phyloP scores from a whole-genome alignment of 1,284 basidiomycete genomes.

The Malassezia slooffiae region DNA sequence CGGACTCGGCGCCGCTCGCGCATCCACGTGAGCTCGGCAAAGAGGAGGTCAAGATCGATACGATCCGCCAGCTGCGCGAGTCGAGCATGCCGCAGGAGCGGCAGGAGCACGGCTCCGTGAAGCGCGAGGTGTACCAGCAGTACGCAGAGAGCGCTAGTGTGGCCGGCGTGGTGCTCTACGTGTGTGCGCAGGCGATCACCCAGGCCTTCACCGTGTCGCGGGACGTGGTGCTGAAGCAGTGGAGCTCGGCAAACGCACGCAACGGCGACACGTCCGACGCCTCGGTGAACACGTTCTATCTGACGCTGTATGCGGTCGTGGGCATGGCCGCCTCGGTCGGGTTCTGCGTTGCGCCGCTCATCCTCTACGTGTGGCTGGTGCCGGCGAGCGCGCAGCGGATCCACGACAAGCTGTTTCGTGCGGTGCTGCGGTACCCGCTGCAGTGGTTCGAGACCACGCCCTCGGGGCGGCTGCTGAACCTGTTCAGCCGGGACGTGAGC shows the following conservation, averaged over 20 bases:
- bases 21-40: constrained; percentile 31
- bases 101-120: constrained; percentile 35
- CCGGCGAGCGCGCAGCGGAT: constrained; percentile 33
- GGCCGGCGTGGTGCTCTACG: constrained; percentile 30
- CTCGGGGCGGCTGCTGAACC: constrained; percentile 59
- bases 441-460: constrained; percentile 46
- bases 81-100: constrained; percentile 34
- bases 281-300: constrained; percentile 28
- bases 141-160: constrained; percentile 35
- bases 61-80: constrained; percentile 39
- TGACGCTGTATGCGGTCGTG: constrained; percentile 36
- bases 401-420: constrained; percentile 39
- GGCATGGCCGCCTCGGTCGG: constrained; percentile 30
- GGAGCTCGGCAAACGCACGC: constrained; percentile 31
- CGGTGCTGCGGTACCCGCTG: constrained; percentile 34
- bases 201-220: constrained; percentile 35
- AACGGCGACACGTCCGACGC: constrained; percentile 16
- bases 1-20: constrained; percentile 11
- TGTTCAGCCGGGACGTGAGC: constrained; percentile 85
- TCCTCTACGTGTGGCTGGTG: constrained; percentile 39
- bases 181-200: constrained; percentile 28
- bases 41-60: constrained; percentile 33
- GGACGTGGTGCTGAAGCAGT: constrained; percentile 44
- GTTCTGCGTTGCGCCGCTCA: constrained; percentile 39
- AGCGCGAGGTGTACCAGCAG: constrained; percentile 34